Evolutionary conservation across 73 alveolate species (phyloP).

Genomic region (Stentor coeruleus): DNA sequence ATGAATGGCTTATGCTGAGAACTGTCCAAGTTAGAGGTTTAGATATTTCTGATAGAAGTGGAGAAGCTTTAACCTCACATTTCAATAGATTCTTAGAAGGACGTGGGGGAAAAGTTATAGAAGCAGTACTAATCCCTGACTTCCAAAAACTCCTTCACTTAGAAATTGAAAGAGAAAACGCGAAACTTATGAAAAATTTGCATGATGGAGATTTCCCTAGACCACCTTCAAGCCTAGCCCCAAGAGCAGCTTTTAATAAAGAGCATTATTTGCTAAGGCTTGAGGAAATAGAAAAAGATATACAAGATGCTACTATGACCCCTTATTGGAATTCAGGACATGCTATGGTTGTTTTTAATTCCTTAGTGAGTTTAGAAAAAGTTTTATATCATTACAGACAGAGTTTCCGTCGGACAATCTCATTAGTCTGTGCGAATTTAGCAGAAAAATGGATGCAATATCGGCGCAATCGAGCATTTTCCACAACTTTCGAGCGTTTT

Average conservation of each 20-base stretch:
- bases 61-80: constrained; percentile 41
- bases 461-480: constrained; percentile 31
- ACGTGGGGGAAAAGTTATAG: constrained; percentile 65
- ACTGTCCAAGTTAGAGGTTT: constrained; percentile 80
- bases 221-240: constrained; percentile 55
- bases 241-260: constrained; percentile 54
- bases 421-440: neutral
- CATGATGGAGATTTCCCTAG: constrained; percentile 54
- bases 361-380: constrained; percentile 60
- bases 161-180: constrained; percentile 65
- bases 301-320: constrained; percentile 59
- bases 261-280: constrained; percentile 49
- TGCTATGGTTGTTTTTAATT: constrained; percentile 84
- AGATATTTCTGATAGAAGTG: constrained; percentile 63
- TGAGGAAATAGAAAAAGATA: constrained; percentile 58
- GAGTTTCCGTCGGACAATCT: neutral
- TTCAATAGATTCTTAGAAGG: constrained; percentile 48
- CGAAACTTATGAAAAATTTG: constrained; percentile 52
- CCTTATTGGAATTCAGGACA: constrained; percentile 81
- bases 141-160: constrained; percentile 54
- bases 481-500: constrained; percentile 57
- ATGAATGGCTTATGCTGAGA: constrained; percentile 67
- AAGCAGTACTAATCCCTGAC: constrained; percentile 68
- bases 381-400: constrained; percentile 47
- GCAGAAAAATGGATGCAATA: neutral